phyloP scores from a whole-genome alignment of 345 rosid species.

The Pugionium dolabratum region DNA sequence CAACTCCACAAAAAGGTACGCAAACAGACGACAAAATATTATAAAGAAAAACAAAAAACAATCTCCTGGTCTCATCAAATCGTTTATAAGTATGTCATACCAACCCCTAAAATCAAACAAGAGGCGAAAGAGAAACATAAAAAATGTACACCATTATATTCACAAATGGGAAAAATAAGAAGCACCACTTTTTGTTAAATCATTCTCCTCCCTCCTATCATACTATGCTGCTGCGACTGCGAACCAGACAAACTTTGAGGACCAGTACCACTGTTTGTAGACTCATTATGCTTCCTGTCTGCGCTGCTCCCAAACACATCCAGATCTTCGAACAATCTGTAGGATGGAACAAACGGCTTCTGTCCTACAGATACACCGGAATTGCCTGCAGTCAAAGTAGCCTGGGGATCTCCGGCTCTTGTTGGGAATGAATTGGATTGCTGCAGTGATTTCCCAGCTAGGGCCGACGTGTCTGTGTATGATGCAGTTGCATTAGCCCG shows the following conservation, averaged over 20 bases:
- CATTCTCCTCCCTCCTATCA: slow-evolving; percentile 46
- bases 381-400: slow-evolving; percentile 29
- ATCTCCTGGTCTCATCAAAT: slow-evolving; percentile 18
- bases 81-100: slow-evolving; percentile 16
- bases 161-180: slow-evolving; percentile 26
- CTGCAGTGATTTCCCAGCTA: slow-evolving; percentile 55
- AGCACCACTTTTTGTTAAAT: slow-evolving; percentile 18
- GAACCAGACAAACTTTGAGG: slow-evolving; percentile 36
- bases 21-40: background rate
- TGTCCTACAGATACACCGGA: slow-evolving; percentile 39
- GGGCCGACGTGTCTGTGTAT: slow-evolving; percentile 37
- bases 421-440: slow-evolving; percentile 49
- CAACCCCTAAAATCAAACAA: slow-evolving; percentile 31
- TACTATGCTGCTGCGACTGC: slow-evolving; percentile 37
- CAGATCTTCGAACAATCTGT: slow-evolving; percentile 87
- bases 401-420: slow-evolving; percentile 42
- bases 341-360: slow-evolving; percentile 82
- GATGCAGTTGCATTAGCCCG: slow-evolving; percentile 35
- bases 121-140: background rate
- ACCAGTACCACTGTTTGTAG: slow-evolving; percentile 28
- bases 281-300: slow-evolving; percentile 53
- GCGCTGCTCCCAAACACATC: slow-evolving; percentile 71
- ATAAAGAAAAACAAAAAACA: no score
- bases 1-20: background rate
- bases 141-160: slow-evolving; percentile 39